Percentiles rank a stretch among this genome's conserved stretches.
These are phyloP conservation scores for Elsinoe batatas DNA, from an alignment of 2,329 filamentous ascomycete genomes.

Conservation along the genomic window DNA sequence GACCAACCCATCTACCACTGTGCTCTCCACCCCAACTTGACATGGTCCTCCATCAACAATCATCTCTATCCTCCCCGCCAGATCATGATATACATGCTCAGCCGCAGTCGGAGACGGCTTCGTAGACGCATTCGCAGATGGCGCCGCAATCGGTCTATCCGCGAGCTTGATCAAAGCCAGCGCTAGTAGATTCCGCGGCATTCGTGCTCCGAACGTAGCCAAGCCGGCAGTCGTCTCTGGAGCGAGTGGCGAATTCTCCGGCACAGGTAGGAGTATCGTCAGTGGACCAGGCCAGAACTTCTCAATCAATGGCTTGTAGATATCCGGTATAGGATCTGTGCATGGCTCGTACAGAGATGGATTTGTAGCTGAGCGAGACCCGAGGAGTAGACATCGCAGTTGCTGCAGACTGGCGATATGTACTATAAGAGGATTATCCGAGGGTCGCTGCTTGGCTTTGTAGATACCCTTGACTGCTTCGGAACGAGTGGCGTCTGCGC, in stretches of 20 bases:
- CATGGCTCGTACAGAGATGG: constrained; percentile 19
- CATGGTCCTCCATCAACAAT: constrained; percentile 86
- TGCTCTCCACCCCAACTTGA: constrained; percentile 87
- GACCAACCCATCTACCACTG: constrained; percentile 84
- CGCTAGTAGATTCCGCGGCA: constrained; percentile 79
- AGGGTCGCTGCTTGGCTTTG: constrained; percentile 76
- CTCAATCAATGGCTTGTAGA: constrained; percentile 69
- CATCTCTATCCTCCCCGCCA: constrained; percentile 69
- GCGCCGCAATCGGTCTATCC: constrained; percentile 72
- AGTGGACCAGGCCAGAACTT: constrained; percentile 91
- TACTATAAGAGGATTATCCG: constrained; percentile 91
- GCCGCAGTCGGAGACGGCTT: constrained; percentile 87
- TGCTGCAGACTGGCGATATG: constrained; percentile 77
- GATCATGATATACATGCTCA: constrained; percentile 77
- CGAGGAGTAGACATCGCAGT: constrained; percentile 51
- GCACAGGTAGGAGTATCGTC: constrained; percentile 78
- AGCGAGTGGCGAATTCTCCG: constrained; percentile 59
- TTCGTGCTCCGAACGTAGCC: constrained; percentile 75
- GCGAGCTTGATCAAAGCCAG: constrained; percentile 74
- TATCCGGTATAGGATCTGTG: constrained; percentile 52
- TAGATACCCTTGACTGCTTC: constrained; percentile 85
- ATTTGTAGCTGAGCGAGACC: constrained; percentile 17
- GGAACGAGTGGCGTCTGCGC: constrained; percentile 86
- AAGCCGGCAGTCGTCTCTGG: constrained; percentile 87
- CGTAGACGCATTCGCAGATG: constrained; percentile 89